Conservation (phyloP, 768 basidiomycete species). For the Daedaleopsis sinensis region DNA sequence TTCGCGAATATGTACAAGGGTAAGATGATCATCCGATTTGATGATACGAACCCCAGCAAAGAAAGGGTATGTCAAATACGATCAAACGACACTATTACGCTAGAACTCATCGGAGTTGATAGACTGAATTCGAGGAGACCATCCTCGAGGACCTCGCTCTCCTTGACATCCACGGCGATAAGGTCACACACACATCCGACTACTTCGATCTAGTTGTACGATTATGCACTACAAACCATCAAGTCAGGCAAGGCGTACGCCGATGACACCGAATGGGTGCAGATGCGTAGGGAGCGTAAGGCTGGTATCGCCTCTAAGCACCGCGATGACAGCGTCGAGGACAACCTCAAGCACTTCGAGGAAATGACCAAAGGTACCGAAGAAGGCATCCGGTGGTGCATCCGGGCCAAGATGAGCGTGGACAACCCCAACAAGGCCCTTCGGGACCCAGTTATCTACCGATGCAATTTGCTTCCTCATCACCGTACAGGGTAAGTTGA, state of each 20-base stretch:
- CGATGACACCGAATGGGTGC: constrained; percentile 89
- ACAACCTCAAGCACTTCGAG: constrained; percentile 83
- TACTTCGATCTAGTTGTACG: constrained; percentile 90
- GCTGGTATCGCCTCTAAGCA: constrained; percentile 88
- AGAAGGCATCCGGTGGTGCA: constrained; percentile 89
- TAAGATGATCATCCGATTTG: constrained; percentile 92
- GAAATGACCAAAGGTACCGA: constrained; percentile 84
- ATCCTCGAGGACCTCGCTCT: constrained; percentile 91
- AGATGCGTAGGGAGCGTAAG: constrained; percentile 91
- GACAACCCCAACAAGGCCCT: constrained; percentile 95
- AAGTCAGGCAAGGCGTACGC: constrained; percentile 89
- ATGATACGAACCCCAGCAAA: constrained; percentile 99
- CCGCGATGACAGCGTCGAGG: constrained; percentile 78
- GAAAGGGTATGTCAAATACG: constrained; percentile 67
- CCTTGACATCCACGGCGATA: constrained; percentile 82
- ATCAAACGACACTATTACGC: not conserved
- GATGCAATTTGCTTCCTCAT: constrained; percentile 84
- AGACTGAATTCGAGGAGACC: constrained; percentile 96
- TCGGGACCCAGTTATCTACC: constrained; percentile 96
- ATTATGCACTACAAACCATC: constrained; percentile 80
- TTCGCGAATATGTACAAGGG: constrained; percentile 98
- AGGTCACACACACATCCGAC: constrained; percentile 91
- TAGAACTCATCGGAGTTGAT: not conserved
- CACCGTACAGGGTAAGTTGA: constrained; percentile 86
- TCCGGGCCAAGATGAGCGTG: constrained; percentile 95